Base-by-base conservation (phyloP, 352 stramenopile genomes). In the Peronospora destructor region DNA sequence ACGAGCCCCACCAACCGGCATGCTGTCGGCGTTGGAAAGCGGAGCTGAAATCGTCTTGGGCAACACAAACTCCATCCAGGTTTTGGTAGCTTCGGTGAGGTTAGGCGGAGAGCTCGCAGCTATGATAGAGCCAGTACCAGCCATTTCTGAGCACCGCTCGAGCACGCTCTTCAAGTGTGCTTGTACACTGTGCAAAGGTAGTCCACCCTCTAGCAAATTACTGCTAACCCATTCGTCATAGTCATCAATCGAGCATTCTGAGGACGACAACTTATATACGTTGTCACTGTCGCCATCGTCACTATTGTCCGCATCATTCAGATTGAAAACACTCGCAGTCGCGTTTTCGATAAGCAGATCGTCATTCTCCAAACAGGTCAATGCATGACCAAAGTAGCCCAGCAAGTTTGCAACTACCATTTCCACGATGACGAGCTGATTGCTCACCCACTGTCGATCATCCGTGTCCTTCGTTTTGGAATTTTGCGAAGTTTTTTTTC, bases 211-310 rank as follows among this genome's bases (percentile, higher is more conserved):
- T 4, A 94, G 61, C 19, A 94, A 64, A 7, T 57, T 69, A 43
- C 79, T 89, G 23, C 68, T 73, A 7, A 90, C 71, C 84, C 84
- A 94, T 37, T 83, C 76, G 42, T 90, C 76, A 29, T 92, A 92
- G 48, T 90, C 80, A 53, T 91, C 77, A 53, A 55, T 66, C n/a
- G 77, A 76, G 26, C 68, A 78, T 41, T 93, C 82, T 1, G 68
- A 66, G 0, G 78, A 75, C 10, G 62, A 47, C 12, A 72, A 9
- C 55, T 83, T 84, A 9, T 68, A 48, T 35, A 76, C 59, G 8
- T 69, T 53, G 9, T 76, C 61, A 33, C 16, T 47, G 49, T 61
- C 49, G 49, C 42, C 44, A 29, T 29, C 39, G 40, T 84, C 68
- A 30, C 60, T 61, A 11, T 80, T 53, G 23, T 67, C 56, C 10